Percentiles rank a stretch among this genome's conserved stretches.
Conservation (phyloP, 345 rosid species). For the Orychophragmus violaceus region DNA sequence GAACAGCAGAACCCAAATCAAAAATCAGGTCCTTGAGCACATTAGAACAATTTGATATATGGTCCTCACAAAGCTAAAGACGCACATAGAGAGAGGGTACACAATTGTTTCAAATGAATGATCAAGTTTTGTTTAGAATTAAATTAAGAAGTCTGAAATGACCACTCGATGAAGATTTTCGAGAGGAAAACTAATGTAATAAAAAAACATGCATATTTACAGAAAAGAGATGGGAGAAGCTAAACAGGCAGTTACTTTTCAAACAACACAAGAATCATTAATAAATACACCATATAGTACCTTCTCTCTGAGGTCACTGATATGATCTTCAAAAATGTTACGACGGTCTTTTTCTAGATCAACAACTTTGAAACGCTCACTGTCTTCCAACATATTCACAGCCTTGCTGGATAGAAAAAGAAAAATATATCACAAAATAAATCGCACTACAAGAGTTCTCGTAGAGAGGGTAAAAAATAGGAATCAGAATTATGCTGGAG, state of each 20-base stretch:
- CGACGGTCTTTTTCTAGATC: constrained; percentile 89
- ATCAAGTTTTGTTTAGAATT: background rate
- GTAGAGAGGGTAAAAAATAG: background rate
- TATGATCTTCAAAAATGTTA: constrained; percentile 67
- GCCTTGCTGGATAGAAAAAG: constrained; percentile 64
- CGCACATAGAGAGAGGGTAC: background rate
- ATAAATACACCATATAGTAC: constrained; percentile 30
- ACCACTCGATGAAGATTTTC: background rate
- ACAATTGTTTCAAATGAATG: constrained; percentile 10
- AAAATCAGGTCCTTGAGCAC: background rate
- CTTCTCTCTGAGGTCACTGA: constrained; percentile 65
- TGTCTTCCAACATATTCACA: constrained; percentile 59
- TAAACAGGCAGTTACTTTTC: constrained; percentile 2
- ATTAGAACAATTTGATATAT: too few relatives aligned
- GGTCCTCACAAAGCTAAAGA: constrained; percentile 6
- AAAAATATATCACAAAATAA: constrained; percentile 9
- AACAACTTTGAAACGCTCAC: constrained; percentile 78
- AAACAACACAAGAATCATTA: constrained; percentile 3
- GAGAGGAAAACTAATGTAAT: background rate
- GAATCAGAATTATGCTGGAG: constrained; percentile 17
- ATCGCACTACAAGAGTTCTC: constrained; percentile 6
- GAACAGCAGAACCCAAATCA: constrained; percentile 10
- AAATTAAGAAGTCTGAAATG: background rate
- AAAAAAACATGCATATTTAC: background rate
- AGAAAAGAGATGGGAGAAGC: background rate